Evolutionary conservation across 2,329 filamentous ascomycete species (phyloP), one percentile per base, ranked within the genome.

Genomic region (Cladosporium austrohemisphaericum): DNA sequence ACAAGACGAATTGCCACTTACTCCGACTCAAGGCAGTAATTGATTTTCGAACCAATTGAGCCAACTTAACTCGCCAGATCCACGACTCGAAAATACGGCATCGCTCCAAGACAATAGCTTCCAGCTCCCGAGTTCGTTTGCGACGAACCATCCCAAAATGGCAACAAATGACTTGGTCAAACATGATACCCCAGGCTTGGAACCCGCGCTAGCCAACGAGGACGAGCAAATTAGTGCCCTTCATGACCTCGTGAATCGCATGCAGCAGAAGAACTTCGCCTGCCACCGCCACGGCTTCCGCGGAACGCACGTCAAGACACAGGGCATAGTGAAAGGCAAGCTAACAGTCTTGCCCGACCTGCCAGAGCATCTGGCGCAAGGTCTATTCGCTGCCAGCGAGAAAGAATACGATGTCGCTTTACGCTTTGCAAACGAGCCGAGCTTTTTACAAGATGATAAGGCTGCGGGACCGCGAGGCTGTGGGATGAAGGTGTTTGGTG

Each of bases 361-460:
- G 1, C 57, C 57, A 31, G 55, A 54, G 32, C 55, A 59, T 32
- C 53, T 60, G 8, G 41, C 49, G 23, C 52, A 55, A 29, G 55
- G 52, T 20, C 43, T 55, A 4, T 57, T 59, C 31, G 29, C 37
- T 16, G 72, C 72, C 54, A 68, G 63, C 47, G 19, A 16, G 16
- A 3, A 52, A 14, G 48, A 33, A 7, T 57, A 55, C 32, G 41
- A 54, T 5, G 33, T 60, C 22, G 54, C 51, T 8, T 45, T 54
- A 13, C 22, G 41, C 31, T 35, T 28, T 14, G 57, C 58, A 23
- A 59, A 61, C 32, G 57, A 60, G 37, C 58, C 59, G 3, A 53
- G 49, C 22, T 57, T 45, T 23, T 31, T 45, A 2, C 29, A 45
- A 25, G 57, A 53, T 10, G 59, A 62, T 35, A 51, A 49, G 13